Conservation (phyloP, 495 filamentous ascomycete genomes). For the Trichoderma orchidacearum region DNA sequence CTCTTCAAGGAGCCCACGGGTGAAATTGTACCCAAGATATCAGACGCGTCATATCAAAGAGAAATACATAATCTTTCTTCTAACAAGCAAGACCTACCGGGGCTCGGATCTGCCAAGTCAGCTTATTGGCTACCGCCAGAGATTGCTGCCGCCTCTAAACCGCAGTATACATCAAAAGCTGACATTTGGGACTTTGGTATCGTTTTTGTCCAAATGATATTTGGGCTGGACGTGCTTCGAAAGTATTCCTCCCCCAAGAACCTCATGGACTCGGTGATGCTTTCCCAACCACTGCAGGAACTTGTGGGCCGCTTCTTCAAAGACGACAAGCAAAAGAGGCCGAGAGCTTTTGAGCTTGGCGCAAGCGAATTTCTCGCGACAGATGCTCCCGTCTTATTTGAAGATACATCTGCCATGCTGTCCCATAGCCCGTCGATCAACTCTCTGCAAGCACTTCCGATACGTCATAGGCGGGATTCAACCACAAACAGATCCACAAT, state of each 20-base stretch:
- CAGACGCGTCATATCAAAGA: constrained; percentile 55
- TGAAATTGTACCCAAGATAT: constrained; percentile 49
- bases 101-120: constrained; percentile 50
- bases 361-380: constrained; percentile 74
- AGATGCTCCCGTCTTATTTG: constrained; percentile 39
- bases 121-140: constrained; percentile 79
- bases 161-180: constrained; percentile 58
- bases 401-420: constrained; percentile 18
- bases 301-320: constrained; percentile 73
- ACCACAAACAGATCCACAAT: constrained; percentile 20
- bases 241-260: constrained; percentile 67
- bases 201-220: constrained; percentile 85
- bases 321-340: constrained; percentile 65
- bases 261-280: constrained; percentile 42
- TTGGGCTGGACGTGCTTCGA: constrained; percentile 61
- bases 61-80: constrained; percentile 44
- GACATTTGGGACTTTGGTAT: constrained; percentile 94
- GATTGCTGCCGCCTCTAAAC: constrained; percentile 42
- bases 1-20: constrained; percentile 44
- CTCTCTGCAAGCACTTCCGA: constrained; percentile 24
- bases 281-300: constrained; percentile 66
- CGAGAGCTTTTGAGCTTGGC: constrained; percentile 78
- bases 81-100: constrained; percentile 25
- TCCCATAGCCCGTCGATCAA: constrained; percentile 21
- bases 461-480: constrained; percentile 35